These are phyloP conservation scores for Phytomonas serpens DNA, from an alignment of 208 protist genomes.

Conservation along the genomic window DNA sequence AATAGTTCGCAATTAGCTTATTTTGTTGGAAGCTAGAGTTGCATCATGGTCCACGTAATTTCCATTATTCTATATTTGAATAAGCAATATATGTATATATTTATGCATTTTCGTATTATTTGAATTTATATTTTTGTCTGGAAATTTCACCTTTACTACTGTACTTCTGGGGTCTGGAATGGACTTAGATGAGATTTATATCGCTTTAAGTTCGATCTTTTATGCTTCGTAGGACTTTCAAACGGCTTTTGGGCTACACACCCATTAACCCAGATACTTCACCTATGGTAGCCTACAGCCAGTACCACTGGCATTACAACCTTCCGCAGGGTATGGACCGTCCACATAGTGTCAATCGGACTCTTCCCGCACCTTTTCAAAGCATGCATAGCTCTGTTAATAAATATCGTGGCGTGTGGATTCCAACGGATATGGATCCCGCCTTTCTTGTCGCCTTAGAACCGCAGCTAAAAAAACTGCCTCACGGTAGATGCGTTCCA, in stretches of 20 bases:
- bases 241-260: conserved; percentile 56
- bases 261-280: conserved; percentile 83
- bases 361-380: conserved; percentile 55
- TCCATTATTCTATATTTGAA: background rate
- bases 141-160: background rate
- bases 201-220: background rate
- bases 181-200: background rate
- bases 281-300: conserved; percentile 82
- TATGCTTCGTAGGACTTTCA: conserved; percentile 51
- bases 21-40: conserved; percentile 11
- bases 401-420: conserved; percentile 81
- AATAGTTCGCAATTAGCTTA: conserved; percentile 2
- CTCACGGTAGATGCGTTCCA: conserved; percentile 65
- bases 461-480: conserved; percentile 76
- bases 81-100: conserved; percentile 5
- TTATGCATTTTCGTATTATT: background rate
- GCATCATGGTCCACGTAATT: conserved; percentile 2
- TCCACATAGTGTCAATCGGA: conserved; percentile 73
- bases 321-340: conserved; percentile 81
- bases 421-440: conserved; percentile 72
- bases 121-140: background rate
- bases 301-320: conserved; percentile 90
- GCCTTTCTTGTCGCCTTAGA: conserved; percentile 68
- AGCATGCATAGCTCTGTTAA: conserved; percentile 59
- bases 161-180: background rate